A percentile compares a stretch with the other conserved stretches of the same genome.
phyloP scores from a whole-genome alignment of 164 flowering plant species.

The Buxus sempervirens region DNA sequence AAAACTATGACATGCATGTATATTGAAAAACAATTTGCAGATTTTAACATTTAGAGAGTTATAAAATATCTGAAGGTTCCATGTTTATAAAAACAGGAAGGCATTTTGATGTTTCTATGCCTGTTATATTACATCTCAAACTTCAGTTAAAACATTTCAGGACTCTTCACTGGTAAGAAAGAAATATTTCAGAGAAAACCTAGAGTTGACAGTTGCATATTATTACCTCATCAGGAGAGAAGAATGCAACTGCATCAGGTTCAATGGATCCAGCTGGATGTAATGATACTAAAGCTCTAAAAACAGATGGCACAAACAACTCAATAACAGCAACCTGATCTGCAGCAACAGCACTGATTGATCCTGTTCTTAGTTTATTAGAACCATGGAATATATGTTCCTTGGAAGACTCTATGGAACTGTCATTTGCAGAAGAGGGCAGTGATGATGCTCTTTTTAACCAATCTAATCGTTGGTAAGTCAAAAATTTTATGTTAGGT shows the following conservation, averaged over 20 bases:
- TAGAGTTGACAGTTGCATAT: constrained; percentile 1
- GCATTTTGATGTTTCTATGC: no score
- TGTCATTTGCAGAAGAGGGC: constrained; percentile 44
- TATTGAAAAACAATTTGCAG: no score
- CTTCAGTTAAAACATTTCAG: no score
- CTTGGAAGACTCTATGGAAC: constrained; percentile 39
- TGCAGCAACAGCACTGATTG: constrained; percentile 26
- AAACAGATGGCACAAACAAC: constrained; percentile 67
- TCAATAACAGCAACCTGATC: constrained; percentile 79
- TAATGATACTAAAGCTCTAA: constrained; percentile 80
- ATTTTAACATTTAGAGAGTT: no score
- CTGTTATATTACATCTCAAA: no score
- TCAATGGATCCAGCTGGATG: constrained; percentile 84
- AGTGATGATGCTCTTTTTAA: constrained; percentile 68
- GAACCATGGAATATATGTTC: constrained; percentile 43
- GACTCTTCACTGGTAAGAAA: no score
- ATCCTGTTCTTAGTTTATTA: constrained; percentile 39
- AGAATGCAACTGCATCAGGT: constrained; percentile 97
- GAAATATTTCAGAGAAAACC: no score
- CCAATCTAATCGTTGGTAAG: constrained; percentile 83
- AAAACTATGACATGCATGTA: no score
- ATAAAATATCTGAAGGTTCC: no score
- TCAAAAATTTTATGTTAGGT: constrained; percentile 48
- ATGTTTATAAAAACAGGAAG: no score
- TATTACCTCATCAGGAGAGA: constrained; percentile 95